Base-by-base conservation (phyloP, 257 asterid genomes). In the Nicotiana tomentosiformis region DNA sequence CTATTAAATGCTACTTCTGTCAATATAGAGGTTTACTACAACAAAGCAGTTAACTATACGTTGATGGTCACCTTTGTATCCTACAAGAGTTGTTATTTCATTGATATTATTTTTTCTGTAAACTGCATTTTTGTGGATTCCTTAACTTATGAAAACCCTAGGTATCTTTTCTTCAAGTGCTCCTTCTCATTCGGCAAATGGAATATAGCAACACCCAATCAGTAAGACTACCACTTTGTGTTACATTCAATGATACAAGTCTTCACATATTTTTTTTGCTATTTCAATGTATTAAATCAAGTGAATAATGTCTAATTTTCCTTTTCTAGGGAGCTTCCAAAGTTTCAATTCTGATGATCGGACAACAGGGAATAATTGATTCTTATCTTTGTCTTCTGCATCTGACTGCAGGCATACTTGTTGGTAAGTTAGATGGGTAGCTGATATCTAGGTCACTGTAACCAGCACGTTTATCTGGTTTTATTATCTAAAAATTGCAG, bases 51-150 rank as follows among this genome's bases (percentile, higher is more conserved):
- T 32, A 96, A 96, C 86, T 96, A 96, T 90, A 93, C 98, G 46
- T 84, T 96, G 96, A 91, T 96, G 99, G 97, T 96, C 87, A 96
- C 99, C 87, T 94, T 96, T 93, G 99, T 96, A 94, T 96, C 99
- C 98, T 95, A 88, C 67, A 56, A 70, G 86, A 81, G 53, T 81
- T n/a, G 32, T 78, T 20, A 72, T 64, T 56, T 81, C 82, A 43
- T 77, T 55, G 53, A 26, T 72, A 70, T 3, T 77, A 77, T 81
- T 83, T 53, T 4, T 70, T 14, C 62, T 46, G 39, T 78, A 37
- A 37, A 79, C 82, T 81, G 84, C 78, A 12, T 80, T 84, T 76
- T 82, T 83, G 80, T 86, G 91, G 91, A 84, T 87, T 90, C 92
- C 79, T 93, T 91, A 82, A 92, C 90, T 83, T 83, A 56, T 87